Conservation (phyloP, 1,139 yeast species). For the Chernovozyma sophiae-reginae region DNA sequence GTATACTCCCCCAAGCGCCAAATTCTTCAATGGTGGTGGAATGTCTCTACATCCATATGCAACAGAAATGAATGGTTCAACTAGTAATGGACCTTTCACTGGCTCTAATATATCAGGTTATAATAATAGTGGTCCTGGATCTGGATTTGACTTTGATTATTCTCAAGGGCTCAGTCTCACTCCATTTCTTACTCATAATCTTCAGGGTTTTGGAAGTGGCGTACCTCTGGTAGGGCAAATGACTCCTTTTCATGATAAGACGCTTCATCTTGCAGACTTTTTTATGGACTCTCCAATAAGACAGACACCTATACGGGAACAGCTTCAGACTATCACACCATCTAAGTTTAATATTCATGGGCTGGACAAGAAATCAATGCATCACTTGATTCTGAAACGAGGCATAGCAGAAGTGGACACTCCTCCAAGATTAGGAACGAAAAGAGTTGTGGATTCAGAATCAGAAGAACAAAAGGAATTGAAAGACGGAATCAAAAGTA, state of each 20-base stretch:
- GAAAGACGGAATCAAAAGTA: conserved; percentile 16
- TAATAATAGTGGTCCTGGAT: neutral
- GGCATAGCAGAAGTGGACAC: conserved; percentile 37
- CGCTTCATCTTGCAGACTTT: conserved; percentile 40
- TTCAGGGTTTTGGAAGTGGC: conserved; percentile 14
- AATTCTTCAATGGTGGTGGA: conserved; percentile 15
- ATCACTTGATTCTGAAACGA: conserved; percentile 24
- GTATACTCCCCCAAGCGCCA: conserved; percentile 33
- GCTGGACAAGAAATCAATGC: conserved; percentile 14
- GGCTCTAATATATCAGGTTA: neutral
- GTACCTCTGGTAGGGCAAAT: conserved; percentile 13
- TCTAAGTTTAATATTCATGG: conserved; percentile 33
- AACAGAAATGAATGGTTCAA: neutral
- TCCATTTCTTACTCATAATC: conserved; percentile 41
- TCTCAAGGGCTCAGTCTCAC: conserved; percentile 41
- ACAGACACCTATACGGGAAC: conserved; percentile 30
- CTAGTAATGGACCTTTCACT: neutral
- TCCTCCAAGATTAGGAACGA: conserved; percentile 28
- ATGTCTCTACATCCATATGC: conserved; percentile 11
- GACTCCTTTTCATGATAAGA: conserved; percentile 45
- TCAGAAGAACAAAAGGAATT: conserved; percentile 3
- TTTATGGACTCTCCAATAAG: conserved; percentile 44
- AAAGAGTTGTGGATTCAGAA: conserved; percentile 5
- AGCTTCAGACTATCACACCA: conserved; percentile 42
- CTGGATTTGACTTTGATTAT: conserved; percentile 23